A percentile compares a stretch with the other conserved stretches of the same genome.
Evolutionary conservation across 2,329 filamentous ascomycete species (phyloP).

Genomic region (Phialophora chinensis): DNA sequence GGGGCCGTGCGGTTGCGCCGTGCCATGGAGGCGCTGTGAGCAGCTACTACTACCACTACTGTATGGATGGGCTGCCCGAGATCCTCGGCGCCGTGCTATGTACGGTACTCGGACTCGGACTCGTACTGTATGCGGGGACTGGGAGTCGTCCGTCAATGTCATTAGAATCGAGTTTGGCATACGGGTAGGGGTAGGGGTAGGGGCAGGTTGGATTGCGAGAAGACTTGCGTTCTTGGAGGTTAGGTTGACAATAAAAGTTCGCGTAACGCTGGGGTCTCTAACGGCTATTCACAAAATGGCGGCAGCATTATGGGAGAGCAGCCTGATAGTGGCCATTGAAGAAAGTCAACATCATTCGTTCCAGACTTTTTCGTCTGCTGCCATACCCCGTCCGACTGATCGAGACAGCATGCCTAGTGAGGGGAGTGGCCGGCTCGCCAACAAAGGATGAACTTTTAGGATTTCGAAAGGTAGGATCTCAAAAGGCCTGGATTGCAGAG

Average conservation of each 20-base stretch:
- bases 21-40: constrained; percentile 14
- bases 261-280: no score
- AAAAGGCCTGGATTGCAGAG: not conserved
- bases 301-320: not conserved
- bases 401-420: not conserved
- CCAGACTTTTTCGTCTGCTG: not conserved
- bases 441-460: not conserved
- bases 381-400: not conserved
- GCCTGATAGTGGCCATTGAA: not conserved
- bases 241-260: not conserved
- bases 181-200: no score
- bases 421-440: not conserved
- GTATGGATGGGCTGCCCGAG: no score
- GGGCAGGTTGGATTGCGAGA: not conserved
- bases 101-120: no score
- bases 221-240: not conserved
- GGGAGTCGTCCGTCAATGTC: no score
- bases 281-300: not conserved
- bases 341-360: not conserved
- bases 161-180: no score
- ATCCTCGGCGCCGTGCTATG: no score
- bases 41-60: no score
- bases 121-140: no score
- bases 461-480: not conserved
- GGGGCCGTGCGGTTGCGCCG: constrained; percentile 44